These are phyloP conservation scores for Colletotrichum plurivorum DNA, from an alignment of 2,329 filamentous ascomycete genomes.

Conservation along the genomic window DNA sequence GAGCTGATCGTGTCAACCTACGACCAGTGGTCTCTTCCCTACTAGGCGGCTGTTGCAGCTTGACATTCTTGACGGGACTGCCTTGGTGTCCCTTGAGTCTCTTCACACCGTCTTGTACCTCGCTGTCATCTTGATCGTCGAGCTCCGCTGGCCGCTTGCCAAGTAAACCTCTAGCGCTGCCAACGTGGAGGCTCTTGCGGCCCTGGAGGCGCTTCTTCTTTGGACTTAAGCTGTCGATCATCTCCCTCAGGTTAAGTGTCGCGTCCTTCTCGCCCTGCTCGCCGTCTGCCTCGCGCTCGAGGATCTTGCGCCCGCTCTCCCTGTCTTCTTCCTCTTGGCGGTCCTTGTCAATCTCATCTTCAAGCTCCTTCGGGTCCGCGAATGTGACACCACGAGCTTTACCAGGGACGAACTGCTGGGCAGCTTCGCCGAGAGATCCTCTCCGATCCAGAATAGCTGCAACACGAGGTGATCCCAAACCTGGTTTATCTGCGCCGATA, in stretches of 20 bases:
- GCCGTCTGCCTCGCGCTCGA: conserved; percentile 66
- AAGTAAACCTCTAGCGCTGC: conserved; percentile 79
- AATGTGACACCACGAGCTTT: conserved; percentile 69
- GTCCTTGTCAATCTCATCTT: conserved; percentile 74
- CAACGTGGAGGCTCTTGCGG: conserved; percentile 83
- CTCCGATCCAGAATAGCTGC: conserved; percentile 79
- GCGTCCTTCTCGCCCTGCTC: conserved; percentile 70
- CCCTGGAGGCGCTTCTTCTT: conserved; percentile 77
- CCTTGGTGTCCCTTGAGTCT: conserved; percentile 79
- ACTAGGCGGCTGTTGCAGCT: conserved; percentile 77
- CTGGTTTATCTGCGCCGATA: conserved; percentile 77
- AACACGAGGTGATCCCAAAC: conserved; percentile 82
- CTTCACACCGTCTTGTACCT: conserved; percentile 74
- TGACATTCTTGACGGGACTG: conserved; percentile 83
- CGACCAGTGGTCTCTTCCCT: conserved; percentile 77
- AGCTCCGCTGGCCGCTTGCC: conserved; percentile 82
- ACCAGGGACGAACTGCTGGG: conserved; percentile 73
- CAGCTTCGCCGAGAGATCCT: conserved; percentile 78
- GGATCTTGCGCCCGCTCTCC: conserved; percentile 70
- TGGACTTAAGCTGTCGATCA: conserved; percentile 84
- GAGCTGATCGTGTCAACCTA: conserved; percentile 65
- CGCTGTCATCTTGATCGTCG: conserved; percentile 73
- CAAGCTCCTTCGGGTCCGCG: conserved; percentile 74
- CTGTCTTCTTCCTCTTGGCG: conserved; percentile 72
- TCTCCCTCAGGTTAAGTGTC: conserved; percentile 78